Evolutionary conservation across 1,284 basidiomycete species (phyloP).

Genomic region (Apiotrichum brassicae): DNA sequence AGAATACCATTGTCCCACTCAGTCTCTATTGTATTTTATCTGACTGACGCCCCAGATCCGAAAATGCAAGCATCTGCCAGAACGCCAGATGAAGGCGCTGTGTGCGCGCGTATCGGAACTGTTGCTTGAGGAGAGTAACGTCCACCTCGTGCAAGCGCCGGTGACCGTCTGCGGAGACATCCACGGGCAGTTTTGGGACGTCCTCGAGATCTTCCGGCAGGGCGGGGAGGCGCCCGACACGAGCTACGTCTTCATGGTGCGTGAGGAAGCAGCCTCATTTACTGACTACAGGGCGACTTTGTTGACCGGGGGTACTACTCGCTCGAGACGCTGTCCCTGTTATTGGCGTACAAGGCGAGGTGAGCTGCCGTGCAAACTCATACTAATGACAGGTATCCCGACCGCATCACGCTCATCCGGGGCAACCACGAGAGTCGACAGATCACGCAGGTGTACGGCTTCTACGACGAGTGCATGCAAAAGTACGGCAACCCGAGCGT

Average conservation of each 20-base stretch:
- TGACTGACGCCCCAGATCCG: constrained; percentile 53
- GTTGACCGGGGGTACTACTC: constrained; percentile 95
- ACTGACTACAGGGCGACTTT: constrained; percentile 64
- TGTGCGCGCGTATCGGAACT: constrained; percentile 78
- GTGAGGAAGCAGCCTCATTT: neutral
- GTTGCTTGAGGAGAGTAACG: constrained; percentile 90
- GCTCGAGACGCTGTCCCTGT: constrained; percentile 86
- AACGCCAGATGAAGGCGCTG: constrained; percentile 82
- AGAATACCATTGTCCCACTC: neutral
- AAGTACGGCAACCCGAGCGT: constrained; percentile 91
- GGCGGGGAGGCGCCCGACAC: constrained; percentile 84
- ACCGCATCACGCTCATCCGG: constrained; percentile 79
- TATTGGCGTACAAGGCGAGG: constrained; percentile 68
- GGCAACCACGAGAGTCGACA: constrained; percentile 95
- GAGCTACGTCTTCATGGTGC: constrained; percentile 88
- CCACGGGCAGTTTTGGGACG: constrained; percentile 93
- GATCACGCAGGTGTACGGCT: constrained; percentile 97
- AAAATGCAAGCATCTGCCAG: constrained; percentile 78
- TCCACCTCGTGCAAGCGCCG: constrained; percentile 83
- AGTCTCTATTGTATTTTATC: neutral
- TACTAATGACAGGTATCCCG: constrained; percentile 60
- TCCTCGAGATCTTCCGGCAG: constrained; percentile 80
- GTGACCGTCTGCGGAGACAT: constrained; percentile 93
- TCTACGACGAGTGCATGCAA: constrained; percentile 95
- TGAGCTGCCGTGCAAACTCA: neutral